Evolutionary conservation across 2,329 filamentous ascomycete genomes (phyloP).

Genomic region (Lomentospora prolificans): DNA sequence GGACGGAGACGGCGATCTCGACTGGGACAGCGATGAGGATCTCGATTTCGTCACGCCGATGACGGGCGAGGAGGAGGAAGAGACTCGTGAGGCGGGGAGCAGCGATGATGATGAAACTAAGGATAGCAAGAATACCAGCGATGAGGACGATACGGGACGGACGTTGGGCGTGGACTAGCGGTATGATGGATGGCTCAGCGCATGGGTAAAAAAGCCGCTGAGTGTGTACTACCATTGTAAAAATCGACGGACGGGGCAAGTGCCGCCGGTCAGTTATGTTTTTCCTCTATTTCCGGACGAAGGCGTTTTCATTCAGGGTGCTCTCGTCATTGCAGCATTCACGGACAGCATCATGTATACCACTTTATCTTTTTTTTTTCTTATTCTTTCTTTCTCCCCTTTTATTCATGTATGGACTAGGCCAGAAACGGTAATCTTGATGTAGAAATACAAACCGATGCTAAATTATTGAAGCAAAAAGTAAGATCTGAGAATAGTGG

Average conservation of each 20-base stretch:
- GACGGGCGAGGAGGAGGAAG: slow-evolving; percentile 25
- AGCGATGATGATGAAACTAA: slow-evolving; percentile 11
- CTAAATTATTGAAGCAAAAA: too few species aligned
- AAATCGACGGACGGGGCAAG: background rate
- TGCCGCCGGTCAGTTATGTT: background rate
- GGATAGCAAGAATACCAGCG: slow-evolving; percentile 8
- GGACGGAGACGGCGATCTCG: slow-evolving; percentile 41
- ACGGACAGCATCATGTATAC: too few species aligned
- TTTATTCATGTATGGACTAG: too few species aligned
- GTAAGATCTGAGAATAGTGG: too few species aligned
- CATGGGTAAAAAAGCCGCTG: background rate
- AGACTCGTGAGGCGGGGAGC: slow-evolving; percentile 13
- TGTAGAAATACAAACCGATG: too few species aligned
- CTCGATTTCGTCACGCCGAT: background rate
- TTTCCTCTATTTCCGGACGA: too few species aligned
- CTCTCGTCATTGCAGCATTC: too few species aligned
- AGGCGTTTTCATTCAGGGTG: too few species aligned
- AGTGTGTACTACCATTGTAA: slow-evolving; percentile 7
- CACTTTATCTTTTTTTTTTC: too few species aligned
- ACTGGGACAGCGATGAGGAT: slow-evolving; percentile 47
- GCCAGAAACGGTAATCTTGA: too few species aligned
- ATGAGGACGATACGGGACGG: slow-evolving; percentile 10
- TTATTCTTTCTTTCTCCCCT: too few species aligned
- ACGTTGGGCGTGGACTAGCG: slow-evolving; percentile 12
- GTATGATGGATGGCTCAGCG: background rate